Evolutionary conservation across 2,329 filamentous ascomycete genomes (phyloP).

Genomic region (Tolypocladium tundrense): DNA sequence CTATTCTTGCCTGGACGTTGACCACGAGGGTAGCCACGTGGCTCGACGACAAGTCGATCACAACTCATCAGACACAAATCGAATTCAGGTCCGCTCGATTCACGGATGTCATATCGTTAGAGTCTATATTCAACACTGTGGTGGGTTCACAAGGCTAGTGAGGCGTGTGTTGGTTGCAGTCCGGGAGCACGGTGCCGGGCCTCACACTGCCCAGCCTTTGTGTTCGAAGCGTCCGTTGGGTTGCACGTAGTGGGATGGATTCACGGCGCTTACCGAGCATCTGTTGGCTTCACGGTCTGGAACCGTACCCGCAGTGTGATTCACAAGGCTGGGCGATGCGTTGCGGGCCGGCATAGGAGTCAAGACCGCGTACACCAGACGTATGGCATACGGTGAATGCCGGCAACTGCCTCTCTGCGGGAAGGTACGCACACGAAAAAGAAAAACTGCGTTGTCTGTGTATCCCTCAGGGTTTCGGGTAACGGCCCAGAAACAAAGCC

Average conservation of each 20-base stretch:
- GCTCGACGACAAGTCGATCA: background rate
- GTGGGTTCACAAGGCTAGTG: background rate
- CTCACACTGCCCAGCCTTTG: background rate
- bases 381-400: background rate
- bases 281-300: too few relatives aligned
- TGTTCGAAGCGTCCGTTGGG: background rate
- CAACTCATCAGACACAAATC: background rate
- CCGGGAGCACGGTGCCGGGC: background rate
- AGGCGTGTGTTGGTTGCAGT: background rate
- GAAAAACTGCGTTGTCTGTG: too few relatives aligned
- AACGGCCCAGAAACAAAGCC: background rate
- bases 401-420: too few relatives aligned
- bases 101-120: background rate
- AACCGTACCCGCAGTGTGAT: too few relatives aligned
- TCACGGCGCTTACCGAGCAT: background rate
- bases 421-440: background rate
- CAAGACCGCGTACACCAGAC: background rate
- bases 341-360: too few relatives aligned
- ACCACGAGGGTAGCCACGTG: background rate
- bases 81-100: background rate
- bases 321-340: background rate
- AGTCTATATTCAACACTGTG: background rate
- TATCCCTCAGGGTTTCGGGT: background rate
- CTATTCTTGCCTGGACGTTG: background rate
- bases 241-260: background rate